Conservation (phyloP, 495 filamentous ascomycete species). For the Amphirosellinia nigrospora region DNA sequence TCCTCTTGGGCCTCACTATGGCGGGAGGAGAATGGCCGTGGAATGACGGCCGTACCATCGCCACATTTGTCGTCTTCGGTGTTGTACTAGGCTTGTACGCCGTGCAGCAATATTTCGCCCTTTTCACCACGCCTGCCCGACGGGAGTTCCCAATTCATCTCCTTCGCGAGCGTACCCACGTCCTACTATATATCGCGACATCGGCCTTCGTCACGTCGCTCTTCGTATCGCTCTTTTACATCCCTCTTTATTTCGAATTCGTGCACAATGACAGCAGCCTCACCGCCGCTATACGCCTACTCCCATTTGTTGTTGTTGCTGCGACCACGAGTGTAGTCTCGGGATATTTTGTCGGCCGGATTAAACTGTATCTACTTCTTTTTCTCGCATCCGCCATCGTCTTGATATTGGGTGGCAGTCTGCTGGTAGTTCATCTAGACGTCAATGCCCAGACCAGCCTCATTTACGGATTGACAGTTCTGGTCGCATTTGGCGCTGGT, state of each 20-base stretch:
- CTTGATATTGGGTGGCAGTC: conserved; percentile 52
- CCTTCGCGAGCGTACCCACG: conserved; percentile 46
- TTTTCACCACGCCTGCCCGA: conserved; percentile 53
- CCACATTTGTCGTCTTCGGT: conserved; percentile 57
- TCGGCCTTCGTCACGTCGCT: conserved; percentile 44
- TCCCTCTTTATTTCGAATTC: conserved; percentile 67
- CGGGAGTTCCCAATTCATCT: conserved; percentile 64
- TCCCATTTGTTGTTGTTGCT: conserved; percentile 62
- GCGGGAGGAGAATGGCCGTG: conserved; percentile 62
- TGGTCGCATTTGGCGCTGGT: conserved; percentile 61
- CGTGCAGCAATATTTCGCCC: conserved; percentile 57
- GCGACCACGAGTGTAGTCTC: conserved; percentile 55
- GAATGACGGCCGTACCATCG: conserved; percentile 59
- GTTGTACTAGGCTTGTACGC: conserved; percentile 56
- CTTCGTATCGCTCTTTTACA: conserved; percentile 52
- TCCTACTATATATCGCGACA: conserved; percentile 53
- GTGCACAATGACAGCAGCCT: conserved; percentile 55
- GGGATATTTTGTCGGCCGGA: conserved; percentile 56
- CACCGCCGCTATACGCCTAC: conserved; percentile 57
- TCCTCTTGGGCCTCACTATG: conserved; percentile 61
- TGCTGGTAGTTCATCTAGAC: conserved; percentile 56
- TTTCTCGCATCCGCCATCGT: conserved; percentile 57
- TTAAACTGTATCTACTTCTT: conserved; percentile 64
- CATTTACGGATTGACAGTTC: conserved; percentile 61
- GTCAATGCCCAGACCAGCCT: conserved; percentile 36